Base-by-base conservation (phyloP, 441 rosid genomes). In the Syzygium malaccense region DNA sequence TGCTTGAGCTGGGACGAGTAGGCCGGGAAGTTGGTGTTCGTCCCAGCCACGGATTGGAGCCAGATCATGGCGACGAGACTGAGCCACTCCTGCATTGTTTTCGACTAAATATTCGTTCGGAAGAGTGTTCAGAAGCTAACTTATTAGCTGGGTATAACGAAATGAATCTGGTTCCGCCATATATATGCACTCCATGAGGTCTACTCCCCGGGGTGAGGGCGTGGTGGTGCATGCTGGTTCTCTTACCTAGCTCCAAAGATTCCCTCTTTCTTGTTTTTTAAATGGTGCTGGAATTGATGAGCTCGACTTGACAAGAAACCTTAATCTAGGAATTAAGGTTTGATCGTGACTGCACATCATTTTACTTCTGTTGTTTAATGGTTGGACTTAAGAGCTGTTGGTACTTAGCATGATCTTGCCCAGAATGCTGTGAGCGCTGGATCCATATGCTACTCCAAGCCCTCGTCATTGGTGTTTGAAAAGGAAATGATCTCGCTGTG, bases 11-110 rank as follows among this genome's bases (percentile, higher is more conserved):
- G 97, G 20, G 98, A 94, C 49, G 99, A 97, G 90, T 96, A 96
- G 80, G 98, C 98, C 6, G 98, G 98, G 89, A 97, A 97, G 87
- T 94, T 95, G 60, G 96, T 55, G 95, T 97, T 96, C 7, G 98
- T 96, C 32, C 98, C 98, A 33, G 88, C 95, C 32, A 95, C 88
- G 83, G 97, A 94, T 55, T 96, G 99, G 86, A 97, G 97, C 98
- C 99, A 97, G 17, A 96, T 91, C 56, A 94, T 88, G 18, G 93
- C 96, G 23, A 94, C 96, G 23, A 97, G 94, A 92, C 98, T 93
- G 14, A 96, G 91, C 99, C 99, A 96, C 89, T 90, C 49, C 83
- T 71, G 51, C 83, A 71, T 71, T 71, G 49, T 71, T 71, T 20
- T 19, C 25, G 62, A 51, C 48, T 71, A 30, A 64, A 30, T 30